phyloP scores from a whole-genome alignment of 371 early-diverging fungal species.

The Saksenaea oblongispora region DNA sequence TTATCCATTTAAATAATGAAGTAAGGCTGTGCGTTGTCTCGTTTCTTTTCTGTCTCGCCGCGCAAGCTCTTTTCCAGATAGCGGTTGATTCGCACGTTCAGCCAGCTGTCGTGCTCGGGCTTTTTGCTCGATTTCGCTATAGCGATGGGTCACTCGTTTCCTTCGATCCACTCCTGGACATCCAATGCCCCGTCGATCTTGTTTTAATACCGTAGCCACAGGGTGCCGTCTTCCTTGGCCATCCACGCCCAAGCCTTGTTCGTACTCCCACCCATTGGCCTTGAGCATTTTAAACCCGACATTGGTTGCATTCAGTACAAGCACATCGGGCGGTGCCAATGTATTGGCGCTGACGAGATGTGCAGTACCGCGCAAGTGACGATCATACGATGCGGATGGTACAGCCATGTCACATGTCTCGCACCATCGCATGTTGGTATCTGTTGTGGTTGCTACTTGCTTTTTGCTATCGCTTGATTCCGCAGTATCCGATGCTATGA shows the following conservation, averaged over 20 bases:
- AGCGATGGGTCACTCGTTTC: conserved; percentile 31
- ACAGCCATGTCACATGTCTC: conserved; percentile 25
- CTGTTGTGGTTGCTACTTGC: background rate
- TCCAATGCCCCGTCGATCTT: conserved; percentile 51
- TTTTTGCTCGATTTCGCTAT: conserved; percentile 17
- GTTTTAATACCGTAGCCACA: conserved; percentile 48
- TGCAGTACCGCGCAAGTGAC: conserved; percentile 33
- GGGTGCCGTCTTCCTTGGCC: conserved; percentile 53
- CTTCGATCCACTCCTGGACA: conserved; percentile 15
- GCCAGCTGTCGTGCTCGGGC: conserved; percentile 13
- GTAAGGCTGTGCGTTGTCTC: conserved; percentile 14
- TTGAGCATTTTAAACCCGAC: conserved; percentile 51
- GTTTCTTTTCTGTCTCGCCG: conserved; percentile 21
- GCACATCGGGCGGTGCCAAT: conserved; percentile 16
- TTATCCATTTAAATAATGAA: conserved; percentile 22
- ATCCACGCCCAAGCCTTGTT: conserved; percentile 49
- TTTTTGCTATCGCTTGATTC: too few relatives aligned
- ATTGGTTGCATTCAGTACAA: conserved; percentile 29
- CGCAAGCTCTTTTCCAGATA: conserved; percentile 32
- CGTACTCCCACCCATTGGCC: conserved; percentile 58
- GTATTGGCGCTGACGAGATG: conserved; percentile 27
- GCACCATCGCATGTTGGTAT: conserved; percentile 16
- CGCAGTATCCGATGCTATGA: background rate
- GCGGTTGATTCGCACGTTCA: background rate
- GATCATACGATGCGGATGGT: conserved; percentile 9